A percentile compares a stretch with the other conserved stretches of the same genome.
Evolutionary conservation across 371 early-diverging fungal species (phyloP).

Genomic region (Mucor sp.): DNA sequence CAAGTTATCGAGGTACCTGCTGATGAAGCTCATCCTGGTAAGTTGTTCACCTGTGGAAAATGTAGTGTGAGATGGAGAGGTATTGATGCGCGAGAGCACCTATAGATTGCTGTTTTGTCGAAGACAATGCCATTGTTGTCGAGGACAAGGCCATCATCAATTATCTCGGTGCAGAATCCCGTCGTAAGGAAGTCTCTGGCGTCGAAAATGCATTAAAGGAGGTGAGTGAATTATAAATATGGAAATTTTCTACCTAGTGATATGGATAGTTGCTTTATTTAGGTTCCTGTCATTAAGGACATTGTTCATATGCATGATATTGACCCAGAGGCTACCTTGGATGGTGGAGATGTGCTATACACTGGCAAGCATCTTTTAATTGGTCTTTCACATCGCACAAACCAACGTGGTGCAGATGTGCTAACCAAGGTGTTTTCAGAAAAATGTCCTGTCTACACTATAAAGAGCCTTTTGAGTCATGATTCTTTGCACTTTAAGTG

Average conservation of each 20-base stretch:
- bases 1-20: slow-evolving; percentile 21
- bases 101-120: slow-evolving; percentile 40
- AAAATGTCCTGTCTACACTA: slow-evolving; percentile 16
- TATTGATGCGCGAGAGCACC: too few species aligned
- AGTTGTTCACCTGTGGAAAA: not conserved
- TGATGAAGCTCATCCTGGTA: slow-evolving; percentile 31
- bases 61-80: too few species aligned
- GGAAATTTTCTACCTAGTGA: slow-evolving; percentile 16
- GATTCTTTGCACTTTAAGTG: slow-evolving; percentile 37
- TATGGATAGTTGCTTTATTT: not conserved
- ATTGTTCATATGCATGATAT: slow-evolving; percentile 25
- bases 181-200: slow-evolving; percentile 28
- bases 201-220: slow-evolving; percentile 22
- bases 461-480: slow-evolving; percentile 18
- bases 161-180: slow-evolving; percentile 28
- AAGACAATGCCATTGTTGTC: slow-evolving; percentile 36
- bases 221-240: slow-evolving; percentile 8
- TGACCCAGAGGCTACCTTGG: slow-evolving; percentile 28
- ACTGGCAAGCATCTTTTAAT: slow-evolving; percentile 36
- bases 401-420: slow-evolving; percentile 28
- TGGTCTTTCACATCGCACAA: slow-evolving; percentile 39
- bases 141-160: slow-evolving; percentile 27
- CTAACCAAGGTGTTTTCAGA: slow-evolving; percentile 16
- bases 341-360: slow-evolving; percentile 41
- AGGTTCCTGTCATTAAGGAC: slow-evolving; percentile 19